Percentiles rank a stretch among this genome's conserved stretches.
Conservation (phyloP, 208 protist species). For the Trypanosoma grayi region DNA sequence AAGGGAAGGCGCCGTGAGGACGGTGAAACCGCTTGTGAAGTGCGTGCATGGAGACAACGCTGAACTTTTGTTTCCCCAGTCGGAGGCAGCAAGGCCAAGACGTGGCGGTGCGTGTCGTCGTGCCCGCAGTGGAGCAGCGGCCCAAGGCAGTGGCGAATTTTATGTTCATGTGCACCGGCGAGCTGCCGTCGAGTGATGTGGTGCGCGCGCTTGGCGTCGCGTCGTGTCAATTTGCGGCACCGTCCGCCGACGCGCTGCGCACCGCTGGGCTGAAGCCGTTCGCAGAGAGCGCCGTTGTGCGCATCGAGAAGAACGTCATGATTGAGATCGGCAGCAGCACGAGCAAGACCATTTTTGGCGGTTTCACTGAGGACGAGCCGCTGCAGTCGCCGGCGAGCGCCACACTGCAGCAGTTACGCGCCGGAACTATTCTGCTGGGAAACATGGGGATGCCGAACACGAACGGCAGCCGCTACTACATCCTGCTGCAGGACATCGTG, state of each 20-base stretch:
- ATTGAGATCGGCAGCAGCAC: constrained; percentile 82
- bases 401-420: constrained; percentile 42
- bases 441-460: constrained; percentile 69
- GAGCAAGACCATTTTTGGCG: constrained; percentile 78
- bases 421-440: constrained; percentile 59
- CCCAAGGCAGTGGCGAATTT: constrained; percentile 64
- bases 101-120: constrained; percentile 35
- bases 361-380: constrained; percentile 65
- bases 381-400: not conserved
- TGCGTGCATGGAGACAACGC: constrained; percentile 44
- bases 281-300: constrained; percentile 52
- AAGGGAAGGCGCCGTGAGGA: too few species aligned
- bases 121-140: constrained; percentile 51
- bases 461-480: constrained; percentile 77
- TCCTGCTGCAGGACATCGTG: constrained; percentile 47
- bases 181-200: constrained; percentile 43
- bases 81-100: constrained; percentile 2
- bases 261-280: constrained; percentile 46
- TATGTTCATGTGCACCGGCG: constrained; percentile 58
- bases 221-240: constrained; percentile 6
- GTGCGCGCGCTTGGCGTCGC: constrained; percentile 26
- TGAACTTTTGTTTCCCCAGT: constrained; percentile 69
- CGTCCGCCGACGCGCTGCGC: constrained; percentile 22
- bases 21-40: not conserved
- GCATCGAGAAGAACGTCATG: constrained; percentile 56